Base-by-base conservation (phyloP, 352 stramenopile genomes). In the Globisporangium lucens region DNA sequence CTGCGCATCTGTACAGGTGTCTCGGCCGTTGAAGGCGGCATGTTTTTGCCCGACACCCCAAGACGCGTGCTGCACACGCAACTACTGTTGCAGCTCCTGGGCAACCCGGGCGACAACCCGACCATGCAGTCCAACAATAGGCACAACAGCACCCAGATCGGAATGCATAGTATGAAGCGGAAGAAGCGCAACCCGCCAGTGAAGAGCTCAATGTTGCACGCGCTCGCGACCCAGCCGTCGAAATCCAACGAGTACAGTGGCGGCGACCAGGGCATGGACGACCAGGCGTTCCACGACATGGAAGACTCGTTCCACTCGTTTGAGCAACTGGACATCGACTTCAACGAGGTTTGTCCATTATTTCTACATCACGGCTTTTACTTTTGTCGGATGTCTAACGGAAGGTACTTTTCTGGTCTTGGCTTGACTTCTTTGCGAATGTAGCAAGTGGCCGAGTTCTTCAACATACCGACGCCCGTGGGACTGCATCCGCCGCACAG, bases 321-420 rank as follows among this genome's bases (percentile, higher is more conserved):
- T 47, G 87, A 92, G 58, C 81, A 93, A 59, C 75, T 93, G n/a
- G 87, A 95, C 55, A 90, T 95, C 62, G 87, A 95, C 68, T 93
- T 95, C 62, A 93, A 92, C 63, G 87, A 89, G 78, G 83, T 91
- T 62, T 43, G 53, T 61, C 1, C 7, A 15, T 22, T 29, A 15
- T 41, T 20, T 43, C 22, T 38, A 51, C 33, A 62, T 66, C 20
- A 8, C 3, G 15, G 27, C 3, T 35, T 30, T 56, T 10, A 8
- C 9, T 17, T 29, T 22, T 53, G 6, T 53, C 20, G 46, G 13
- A 13, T 38, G 17, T 43, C 17, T 60, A 43, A 60, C 53, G 15
- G 4, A 22, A 51, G 0, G n/a, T 10, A 20, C 29, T 5, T 53
- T 33, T 33, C 38, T 15, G 57, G 17, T n/a, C 17, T 38, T 33